phyloP scores from a whole-genome alignment of 768 basidiomycete genomes.

The Lentinula lateritia region DNA sequence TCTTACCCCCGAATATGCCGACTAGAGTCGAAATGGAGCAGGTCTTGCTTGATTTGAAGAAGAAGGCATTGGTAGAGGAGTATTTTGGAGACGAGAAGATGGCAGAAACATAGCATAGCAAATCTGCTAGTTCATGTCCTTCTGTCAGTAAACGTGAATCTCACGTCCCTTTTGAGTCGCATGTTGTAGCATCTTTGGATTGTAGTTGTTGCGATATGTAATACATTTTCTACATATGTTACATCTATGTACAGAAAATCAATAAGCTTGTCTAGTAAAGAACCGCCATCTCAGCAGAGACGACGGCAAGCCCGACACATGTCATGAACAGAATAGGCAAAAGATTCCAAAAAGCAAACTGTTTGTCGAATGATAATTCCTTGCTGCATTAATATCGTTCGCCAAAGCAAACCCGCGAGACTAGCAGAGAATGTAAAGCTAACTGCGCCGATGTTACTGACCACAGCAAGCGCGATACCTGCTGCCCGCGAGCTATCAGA shows the following conservation, averaged over 20 bases:
- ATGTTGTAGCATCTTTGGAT: neutral
- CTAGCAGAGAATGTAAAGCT: constrained; percentile 86
- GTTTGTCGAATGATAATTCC: constrained; percentile 54
- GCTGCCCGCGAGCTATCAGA: constrained; percentile 42
- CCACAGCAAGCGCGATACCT: constrained; percentile 73
- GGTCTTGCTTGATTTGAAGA: constrained; percentile 69
- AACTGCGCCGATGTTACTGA: constrained; percentile 88
- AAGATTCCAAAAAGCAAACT: constrained; percentile 72
- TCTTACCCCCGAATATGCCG: constrained; percentile 74
- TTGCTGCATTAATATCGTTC: constrained; percentile 67
- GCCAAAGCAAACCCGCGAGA: constrained; percentile 86
- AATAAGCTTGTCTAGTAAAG: constrained; percentile 20
- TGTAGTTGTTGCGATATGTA: too few species aligned
- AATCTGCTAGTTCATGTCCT: neutral
- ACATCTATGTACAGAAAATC: too few species aligned
- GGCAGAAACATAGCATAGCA: neutral
- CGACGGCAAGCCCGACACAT: constrained; percentile 57
- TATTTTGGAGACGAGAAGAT: constrained; percentile 39
- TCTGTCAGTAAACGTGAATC: neutral
- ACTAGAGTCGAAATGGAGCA: constrained; percentile 74
- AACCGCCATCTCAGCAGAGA: constrained; percentile 75
- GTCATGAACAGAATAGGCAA: constrained; percentile 64
- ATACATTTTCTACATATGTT: too few species aligned
- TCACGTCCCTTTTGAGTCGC: neutral
- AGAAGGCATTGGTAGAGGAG: constrained; percentile 79